A percentile compares a stretch with the other conserved stretches of the same genome.
These are phyloP conservation scores for Aspergillus sp. DNA, from an alignment of 2,329 filamentous ascomycete genomes.

Conservation along the genomic window DNA sequence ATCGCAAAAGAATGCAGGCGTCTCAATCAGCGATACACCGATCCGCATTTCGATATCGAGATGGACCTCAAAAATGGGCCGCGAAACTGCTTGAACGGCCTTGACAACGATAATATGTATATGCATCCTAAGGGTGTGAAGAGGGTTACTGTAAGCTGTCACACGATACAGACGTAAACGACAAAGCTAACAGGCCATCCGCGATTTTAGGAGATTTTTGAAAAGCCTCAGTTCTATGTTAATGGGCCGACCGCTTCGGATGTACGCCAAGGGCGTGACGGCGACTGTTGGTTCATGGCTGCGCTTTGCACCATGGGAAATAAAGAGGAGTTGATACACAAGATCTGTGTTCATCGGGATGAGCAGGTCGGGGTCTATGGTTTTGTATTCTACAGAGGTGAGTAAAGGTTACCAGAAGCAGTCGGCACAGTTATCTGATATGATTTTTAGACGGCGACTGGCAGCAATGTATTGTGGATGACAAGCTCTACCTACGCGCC, in stretches of 20 bases:
- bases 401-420: conserved; percentile 7
- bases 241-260: conserved; percentile 75
- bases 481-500: conserved; percentile 82
- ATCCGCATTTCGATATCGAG: conserved; percentile 85
- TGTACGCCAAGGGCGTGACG: conserved; percentile 73
- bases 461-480: conserved; percentile 88
- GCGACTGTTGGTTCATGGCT: conserved; percentile 86
- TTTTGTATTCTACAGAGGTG: conserved; percentile 75
- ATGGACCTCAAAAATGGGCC: conserved; percentile 65
- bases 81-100: conserved; percentile 53
- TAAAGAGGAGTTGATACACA: conserved; percentile 69
- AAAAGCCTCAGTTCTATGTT: conserved; percentile 72
- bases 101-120: conserved; percentile 45
- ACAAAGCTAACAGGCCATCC: neutral
- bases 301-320: conserved; percentile 75
- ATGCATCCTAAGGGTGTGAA: conserved; percentile 71
- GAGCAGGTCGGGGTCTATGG: conserved; percentile 77
- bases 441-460: conserved; percentile 70
- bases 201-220: conserved; percentile 67
- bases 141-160: conserved; percentile 58
- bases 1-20: conserved; percentile 66
- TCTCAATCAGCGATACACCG: conserved; percentile 81
- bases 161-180: conserved; percentile 13
- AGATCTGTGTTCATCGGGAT: conserved; percentile 70
- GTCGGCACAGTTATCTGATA: neutral